Evolutionary conservation across 768 basidiomycete genomes (phyloP).

Genomic region (Podaxis sp.): DNA sequence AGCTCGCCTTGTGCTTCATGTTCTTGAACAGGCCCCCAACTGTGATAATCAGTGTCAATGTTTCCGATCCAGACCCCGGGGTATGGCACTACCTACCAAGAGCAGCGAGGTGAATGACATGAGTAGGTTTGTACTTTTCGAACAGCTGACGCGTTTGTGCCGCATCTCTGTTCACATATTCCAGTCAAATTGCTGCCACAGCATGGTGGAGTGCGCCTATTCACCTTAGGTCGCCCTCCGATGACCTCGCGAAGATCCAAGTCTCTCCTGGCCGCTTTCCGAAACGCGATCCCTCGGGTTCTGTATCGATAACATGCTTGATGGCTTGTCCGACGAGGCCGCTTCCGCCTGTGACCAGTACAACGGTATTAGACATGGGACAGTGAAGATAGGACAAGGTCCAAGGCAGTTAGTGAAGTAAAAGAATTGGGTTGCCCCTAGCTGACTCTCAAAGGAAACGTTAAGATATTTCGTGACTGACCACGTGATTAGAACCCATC

Average conservation of each 20-base stretch:
- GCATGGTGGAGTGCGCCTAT: background rate
- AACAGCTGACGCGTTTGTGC: constrained; percentile 69
- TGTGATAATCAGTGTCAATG: constrained; percentile 22
- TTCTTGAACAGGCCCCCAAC: constrained; percentile 96
- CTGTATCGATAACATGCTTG: constrained; percentile 70
- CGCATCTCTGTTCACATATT: constrained; percentile 47
- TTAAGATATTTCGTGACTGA: background rate
- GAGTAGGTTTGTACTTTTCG: constrained; percentile 89
- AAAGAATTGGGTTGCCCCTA: background rate
- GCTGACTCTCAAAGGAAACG: background rate
- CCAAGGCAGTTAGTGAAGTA: background rate
- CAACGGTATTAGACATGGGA: constrained; percentile 36
- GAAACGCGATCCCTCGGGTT: constrained; percentile 74
- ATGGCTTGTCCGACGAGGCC: constrained; percentile 89
- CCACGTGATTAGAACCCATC: constrained; percentile 4
- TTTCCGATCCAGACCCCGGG: background rate
- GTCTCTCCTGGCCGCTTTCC: constrained; percentile 72
- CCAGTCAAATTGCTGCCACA: background rate
- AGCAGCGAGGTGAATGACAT: constrained; percentile 96
- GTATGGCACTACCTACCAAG: constrained; percentile 53
- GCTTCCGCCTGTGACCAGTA: constrained; percentile 82
- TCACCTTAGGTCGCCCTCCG: constrained; percentile 83
- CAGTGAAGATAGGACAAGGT: background rate
- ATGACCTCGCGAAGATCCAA: constrained; percentile 80
- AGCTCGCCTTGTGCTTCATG: constrained; percentile 83